A percentile compares a stretch with the other conserved stretches of the same genome.
These are phyloP conservation scores for Didymosphaeria variabile DNA, from an alignment of 2,329 filamentous ascomycete genomes.

Conservation along the genomic window DNA sequence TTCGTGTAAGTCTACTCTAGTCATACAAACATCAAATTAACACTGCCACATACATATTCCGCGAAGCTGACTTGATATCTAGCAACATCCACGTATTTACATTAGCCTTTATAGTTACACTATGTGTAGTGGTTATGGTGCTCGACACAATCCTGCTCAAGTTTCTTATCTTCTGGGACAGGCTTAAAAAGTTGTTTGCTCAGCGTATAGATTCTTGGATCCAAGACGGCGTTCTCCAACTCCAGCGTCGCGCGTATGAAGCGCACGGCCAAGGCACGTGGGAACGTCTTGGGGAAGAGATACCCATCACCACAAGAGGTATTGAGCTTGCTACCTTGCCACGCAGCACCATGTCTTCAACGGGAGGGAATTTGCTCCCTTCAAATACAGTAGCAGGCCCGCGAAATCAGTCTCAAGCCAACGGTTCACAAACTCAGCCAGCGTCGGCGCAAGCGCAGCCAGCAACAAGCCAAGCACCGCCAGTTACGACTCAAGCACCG, in stretches of 20 bases:
- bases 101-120: constrained; percentile 16
- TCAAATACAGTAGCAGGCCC: neutral
- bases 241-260: constrained; percentile 18
- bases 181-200: constrained; percentile 10
- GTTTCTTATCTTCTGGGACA: constrained; percentile 16
- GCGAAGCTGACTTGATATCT: no score
- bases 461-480: no score
- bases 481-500: no score
- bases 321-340: neutral
- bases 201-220: constrained; percentile 18
- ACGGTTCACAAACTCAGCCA: neutral
- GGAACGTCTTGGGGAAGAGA: constrained; percentile 4
- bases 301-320: neutral
- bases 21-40: no score
- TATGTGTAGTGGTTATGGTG: constrained; percentile 4
- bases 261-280: constrained; percentile 3
- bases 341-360: neutral
- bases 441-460: neutral
- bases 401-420: neutral
- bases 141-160: constrained; percentile 19
- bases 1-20: constrained; percentile 22
- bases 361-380: no score
- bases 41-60: no score
- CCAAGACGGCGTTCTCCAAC: constrained; percentile 23
- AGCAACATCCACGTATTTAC: constrained; percentile 27